phyloP scores from a whole-genome alignment of 2,329 filamentous ascomycete species.

The Cladophialophora carrionii region DNA sequence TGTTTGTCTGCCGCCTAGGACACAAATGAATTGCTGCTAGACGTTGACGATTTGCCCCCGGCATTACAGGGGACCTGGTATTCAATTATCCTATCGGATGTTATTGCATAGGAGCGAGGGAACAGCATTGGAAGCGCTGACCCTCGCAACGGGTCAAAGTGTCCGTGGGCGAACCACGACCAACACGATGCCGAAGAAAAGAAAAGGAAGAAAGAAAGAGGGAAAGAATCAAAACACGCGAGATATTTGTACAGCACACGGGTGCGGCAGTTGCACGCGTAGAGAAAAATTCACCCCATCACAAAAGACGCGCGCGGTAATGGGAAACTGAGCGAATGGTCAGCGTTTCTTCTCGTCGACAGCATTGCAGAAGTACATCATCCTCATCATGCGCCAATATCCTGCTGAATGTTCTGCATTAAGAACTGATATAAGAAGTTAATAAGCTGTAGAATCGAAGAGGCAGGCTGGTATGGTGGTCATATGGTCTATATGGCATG shows the following conservation, averaged over 20 bases:
- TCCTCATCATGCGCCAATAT: background rate
- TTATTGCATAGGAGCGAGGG: background rate
- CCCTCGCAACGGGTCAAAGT: constrained; percentile 6
- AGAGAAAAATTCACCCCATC: background rate
- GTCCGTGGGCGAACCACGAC: background rate
- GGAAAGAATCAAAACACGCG: background rate
- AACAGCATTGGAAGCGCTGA: background rate
- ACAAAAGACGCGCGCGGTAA: background rate
- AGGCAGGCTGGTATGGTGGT: background rate
- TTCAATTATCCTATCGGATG: no score
- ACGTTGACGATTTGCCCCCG: no score
- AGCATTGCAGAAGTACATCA: background rate
- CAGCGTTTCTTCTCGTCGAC: background rate
- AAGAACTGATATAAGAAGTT: constrained; percentile 1
- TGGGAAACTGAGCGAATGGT: background rate
- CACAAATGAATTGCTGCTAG: background rate
- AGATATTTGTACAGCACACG: background rate
- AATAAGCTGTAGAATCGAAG: constrained; percentile 1
- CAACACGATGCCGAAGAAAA: constrained; percentile 3
- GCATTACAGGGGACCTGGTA: no score
- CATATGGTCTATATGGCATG: background rate
- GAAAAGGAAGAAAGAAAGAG: background rate
- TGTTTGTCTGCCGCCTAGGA: background rate
- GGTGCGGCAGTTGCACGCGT: background rate
- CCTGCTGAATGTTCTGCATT: constrained; percentile 7